Percentiles rank a stretch among this genome's conserved stretches.
Conservation (phyloP, 176 grass and related monocot species). For the Bromus sterilis region DNA sequence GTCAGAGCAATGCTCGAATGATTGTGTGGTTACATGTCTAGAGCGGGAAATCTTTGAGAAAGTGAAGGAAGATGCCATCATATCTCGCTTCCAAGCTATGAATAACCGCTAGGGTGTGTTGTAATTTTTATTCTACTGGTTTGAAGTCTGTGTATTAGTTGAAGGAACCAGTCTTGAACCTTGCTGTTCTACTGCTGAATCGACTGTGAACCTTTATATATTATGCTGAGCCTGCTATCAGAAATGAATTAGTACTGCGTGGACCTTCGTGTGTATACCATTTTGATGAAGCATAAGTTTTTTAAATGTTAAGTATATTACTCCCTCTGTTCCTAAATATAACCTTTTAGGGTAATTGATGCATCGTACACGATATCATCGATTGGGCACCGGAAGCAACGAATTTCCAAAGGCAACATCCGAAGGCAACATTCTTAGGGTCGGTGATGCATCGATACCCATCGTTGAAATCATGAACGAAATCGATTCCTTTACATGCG, state of each 20-base stretch:
- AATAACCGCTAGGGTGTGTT: neutral
- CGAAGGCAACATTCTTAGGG: too few relatives aligned
- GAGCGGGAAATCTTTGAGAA: neutral
- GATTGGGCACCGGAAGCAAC: too few relatives aligned
- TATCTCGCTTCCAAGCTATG: neutral
- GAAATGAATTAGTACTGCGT: neutral
- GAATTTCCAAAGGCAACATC: too few relatives aligned
- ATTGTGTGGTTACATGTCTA: neutral
- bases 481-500: too few relatives aligned
- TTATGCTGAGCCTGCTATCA: neutral
- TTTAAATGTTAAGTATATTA: too few relatives aligned
- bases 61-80: slow-evolving; percentile 3
- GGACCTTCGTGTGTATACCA: neutral
- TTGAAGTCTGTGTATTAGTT: neutral
- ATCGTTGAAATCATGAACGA: too few relatives aligned
- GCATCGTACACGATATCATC: too few relatives aligned
- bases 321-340: too few relatives aligned
- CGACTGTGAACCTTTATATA: neutral
- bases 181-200: neutral
- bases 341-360: too few relatives aligned
- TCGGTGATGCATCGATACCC: too few relatives aligned
- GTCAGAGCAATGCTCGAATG: neutral
- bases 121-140: neutral
- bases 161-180: neutral
- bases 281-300: neutral